Percentiles rank a stretch among this genome's conserved stretches.
Conservation (phyloP, 2,329 filamentous ascomycete species). For the Ceratocystis variospora region DNA sequence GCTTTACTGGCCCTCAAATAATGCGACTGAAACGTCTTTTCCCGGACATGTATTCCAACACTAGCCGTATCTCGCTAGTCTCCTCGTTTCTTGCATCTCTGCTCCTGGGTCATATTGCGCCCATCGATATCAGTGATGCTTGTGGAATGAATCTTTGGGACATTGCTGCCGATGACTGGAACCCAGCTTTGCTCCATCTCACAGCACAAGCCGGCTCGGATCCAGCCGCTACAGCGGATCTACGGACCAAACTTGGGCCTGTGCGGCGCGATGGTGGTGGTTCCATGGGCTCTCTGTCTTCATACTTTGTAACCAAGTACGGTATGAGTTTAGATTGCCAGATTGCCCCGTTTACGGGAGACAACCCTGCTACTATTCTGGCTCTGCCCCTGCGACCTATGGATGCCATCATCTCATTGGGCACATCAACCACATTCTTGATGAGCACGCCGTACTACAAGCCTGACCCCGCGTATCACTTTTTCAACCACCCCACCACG, state of each 20-base stretch:
- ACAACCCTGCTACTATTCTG: conserved; percentile 92
- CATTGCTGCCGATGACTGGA: conserved; percentile 59
- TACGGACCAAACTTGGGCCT: conserved; percentile 66
- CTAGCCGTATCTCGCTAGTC: conserved; percentile 77
- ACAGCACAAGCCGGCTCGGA: conserved; percentile 47
- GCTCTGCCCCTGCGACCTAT: conserved; percentile 73
- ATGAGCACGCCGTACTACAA: conserved; percentile 92
- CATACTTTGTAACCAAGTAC: conserved; percentile 67
- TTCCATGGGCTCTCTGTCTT: conserved; percentile 58
- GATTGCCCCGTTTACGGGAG: conserved; percentile 79
- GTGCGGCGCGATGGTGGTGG: conserved; percentile 70
- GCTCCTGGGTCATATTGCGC: conserved; percentile 71
- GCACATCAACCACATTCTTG: conserved; percentile 91
- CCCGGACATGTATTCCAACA: conserved; percentile 66
- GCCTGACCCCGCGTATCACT: conserved; percentile 83
- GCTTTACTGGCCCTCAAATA: conserved; percentile 96
- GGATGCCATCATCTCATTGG: conserved; percentile 87
- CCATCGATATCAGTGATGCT: conserved; percentile 85
- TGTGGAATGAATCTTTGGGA: conserved; percentile 98
- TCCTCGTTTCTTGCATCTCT: conserved; percentile 90
- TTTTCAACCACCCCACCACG: conserved; percentile 95
- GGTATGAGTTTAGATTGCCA: conserved; percentile 63
- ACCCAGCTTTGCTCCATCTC: conserved; percentile 59
- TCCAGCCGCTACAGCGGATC: conserved; percentile 40
- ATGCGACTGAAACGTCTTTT: conserved; percentile 70